Base-by-base conservation (phyloP, 2,329 filamentous ascomycete genomes). In the Raffaelea deltoideospora region DNA sequence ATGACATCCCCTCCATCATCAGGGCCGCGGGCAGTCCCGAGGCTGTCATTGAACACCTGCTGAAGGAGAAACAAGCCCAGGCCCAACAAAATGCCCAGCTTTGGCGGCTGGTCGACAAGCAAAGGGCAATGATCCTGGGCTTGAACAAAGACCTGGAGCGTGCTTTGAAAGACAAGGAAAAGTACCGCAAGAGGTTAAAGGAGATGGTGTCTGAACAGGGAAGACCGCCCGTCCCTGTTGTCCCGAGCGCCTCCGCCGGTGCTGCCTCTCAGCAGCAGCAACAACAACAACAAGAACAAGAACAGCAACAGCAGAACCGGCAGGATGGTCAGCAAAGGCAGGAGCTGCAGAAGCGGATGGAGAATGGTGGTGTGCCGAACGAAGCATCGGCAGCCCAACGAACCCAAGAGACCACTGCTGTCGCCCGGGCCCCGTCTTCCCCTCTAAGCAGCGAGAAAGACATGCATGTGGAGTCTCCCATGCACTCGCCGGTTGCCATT, bases 21-120 rank as follows among this genome's bases (percentile, higher is more conserved):
- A 73, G 79, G 49, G 74, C 85, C 23, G 87, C 87, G 20, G 90
- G 88, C 35, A 93, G 85, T 36, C 70, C 87, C 14, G 88, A 98
- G 53, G 83, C 82, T 6, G 80, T 92, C 5, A 84, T 98, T 41
- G 73, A 85, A 47, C 84, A 90, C 49, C 63, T 98, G 34, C 61
- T 95, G 44, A 92, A 83, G 53, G 90, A 98, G 53, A 96, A 95
- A 56, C 76, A 88, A 44, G 81, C 84, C 34, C 81, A 86, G 37
- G 74, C 83, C 5, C 79, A 84, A 47, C 90, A 96, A 52, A 96
- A 96, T 53, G 67, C 78, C 15, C 88, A 98, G 54, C 61, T 98
- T 49, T 98, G 90, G 90, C 79, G 86, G 35, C 62, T 98, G 33
- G 86, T 98, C 34, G 88, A 96, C 55, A 96, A 98, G 61, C 90